Evolutionary conservation across 2,329 filamentous ascomycete species (phyloP).

Genomic region (Aureobasidium namibiae): DNA sequence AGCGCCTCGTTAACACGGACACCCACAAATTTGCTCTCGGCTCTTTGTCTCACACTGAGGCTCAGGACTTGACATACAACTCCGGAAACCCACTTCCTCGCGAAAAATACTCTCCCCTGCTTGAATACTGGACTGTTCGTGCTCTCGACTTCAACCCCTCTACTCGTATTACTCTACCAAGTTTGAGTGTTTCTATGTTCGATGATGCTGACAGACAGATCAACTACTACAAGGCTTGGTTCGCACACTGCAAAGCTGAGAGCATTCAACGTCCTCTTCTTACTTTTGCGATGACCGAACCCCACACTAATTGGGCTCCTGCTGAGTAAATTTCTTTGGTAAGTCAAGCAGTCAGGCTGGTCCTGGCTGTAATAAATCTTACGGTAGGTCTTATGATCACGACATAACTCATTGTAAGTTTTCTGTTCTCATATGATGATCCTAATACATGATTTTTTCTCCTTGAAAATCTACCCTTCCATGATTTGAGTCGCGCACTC

Average conservation of each 20-base stretch:
- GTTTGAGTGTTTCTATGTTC: background rate
- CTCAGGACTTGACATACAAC: background rate
- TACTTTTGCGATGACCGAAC: background rate
- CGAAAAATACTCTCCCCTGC: background rate
- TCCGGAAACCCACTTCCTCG: background rate
- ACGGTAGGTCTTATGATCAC: background rate
- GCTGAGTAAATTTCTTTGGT: background rate
- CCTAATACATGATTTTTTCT: background rate
- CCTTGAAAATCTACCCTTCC: background rate
- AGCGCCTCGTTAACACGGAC: background rate
- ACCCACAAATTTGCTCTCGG: background rate
- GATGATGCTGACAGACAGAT: constrained; percentile 2
- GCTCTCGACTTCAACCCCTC: background rate
- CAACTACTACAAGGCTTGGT: constrained; percentile 4
- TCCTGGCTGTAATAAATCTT: background rate
- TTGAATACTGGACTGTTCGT: background rate
- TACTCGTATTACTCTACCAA: background rate
- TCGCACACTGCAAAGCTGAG: background rate
- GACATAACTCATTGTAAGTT: background rate
- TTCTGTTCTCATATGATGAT: background rate
- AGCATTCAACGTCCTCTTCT: background rate
- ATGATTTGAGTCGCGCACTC: no score
- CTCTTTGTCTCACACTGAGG: background rate
- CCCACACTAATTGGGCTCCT: background rate
- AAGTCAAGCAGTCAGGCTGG: background rate